phyloP scores from a whole-genome alignment of 805 yeast species.

The Naumovozyma dairenensis region DNA sequence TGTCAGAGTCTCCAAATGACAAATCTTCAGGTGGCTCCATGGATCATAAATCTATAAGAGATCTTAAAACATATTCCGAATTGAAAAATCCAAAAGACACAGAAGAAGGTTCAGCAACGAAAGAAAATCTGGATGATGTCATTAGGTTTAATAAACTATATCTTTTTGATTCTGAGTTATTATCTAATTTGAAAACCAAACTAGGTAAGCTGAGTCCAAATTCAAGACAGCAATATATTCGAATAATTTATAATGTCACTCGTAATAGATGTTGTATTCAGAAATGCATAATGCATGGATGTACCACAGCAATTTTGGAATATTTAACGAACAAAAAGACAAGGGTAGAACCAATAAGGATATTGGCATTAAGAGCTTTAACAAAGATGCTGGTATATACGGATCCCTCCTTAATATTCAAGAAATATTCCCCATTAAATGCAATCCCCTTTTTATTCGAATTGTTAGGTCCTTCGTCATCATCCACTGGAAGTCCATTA shows the following conservation, averaged over 20 bases:
- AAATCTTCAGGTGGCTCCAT: conserved; percentile 4
- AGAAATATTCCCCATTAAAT: conserved; percentile 33
- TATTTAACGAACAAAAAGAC: conserved; percentile 22
- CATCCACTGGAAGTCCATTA: neutral
- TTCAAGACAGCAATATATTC: conserved; percentile 26
- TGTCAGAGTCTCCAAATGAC: conserved; percentile 19
- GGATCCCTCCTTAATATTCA: conserved; percentile 38
- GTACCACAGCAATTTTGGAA: conserved; percentile 32
- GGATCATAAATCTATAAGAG: conserved; percentile 17
- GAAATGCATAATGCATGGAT: conserved; percentile 40
- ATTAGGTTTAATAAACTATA: conserved; percentile 9
- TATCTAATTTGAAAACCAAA: conserved; percentile 14
- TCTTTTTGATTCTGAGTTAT: conserved; percentile 14
- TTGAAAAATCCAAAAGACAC: conserved; percentile 16
- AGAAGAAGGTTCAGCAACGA: conserved; percentile 7
- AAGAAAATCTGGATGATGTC: conserved; percentile 15
- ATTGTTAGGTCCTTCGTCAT: conserved; percentile 17
- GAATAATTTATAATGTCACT: conserved; percentile 26
- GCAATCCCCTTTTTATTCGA: conserved; percentile 40
- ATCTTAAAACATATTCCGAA: conserved; percentile 27
- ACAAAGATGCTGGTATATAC: conserved; percentile 36
- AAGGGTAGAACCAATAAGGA: conserved; percentile 15
- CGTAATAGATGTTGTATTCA: conserved; percentile 12
- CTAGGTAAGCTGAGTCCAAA: conserved; percentile 13
- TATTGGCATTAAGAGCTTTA: conserved; percentile 34